Base-by-base conservation (phyloP, 768 basidiomycete species). In the Royoungia palumana region DNA sequence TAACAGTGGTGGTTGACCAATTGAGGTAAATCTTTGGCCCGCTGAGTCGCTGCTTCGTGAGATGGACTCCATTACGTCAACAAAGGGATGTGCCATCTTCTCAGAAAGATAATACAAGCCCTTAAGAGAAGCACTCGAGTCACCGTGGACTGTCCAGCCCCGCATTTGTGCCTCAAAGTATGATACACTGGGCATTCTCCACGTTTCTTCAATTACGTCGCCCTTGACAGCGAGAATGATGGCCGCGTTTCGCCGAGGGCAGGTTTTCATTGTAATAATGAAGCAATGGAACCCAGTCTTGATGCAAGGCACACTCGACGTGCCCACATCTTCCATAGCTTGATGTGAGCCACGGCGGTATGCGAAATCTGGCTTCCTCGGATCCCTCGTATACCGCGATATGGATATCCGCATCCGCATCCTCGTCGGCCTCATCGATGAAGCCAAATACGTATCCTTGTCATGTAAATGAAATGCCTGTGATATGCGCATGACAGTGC, bases 241-340 rank as follows among this genome's bases (percentile, higher is more conserved):
- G 46, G 37, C 32, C 24, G 50, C 44, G 41, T 47, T 53, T 46
- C 41, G 44, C 42, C 40, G n/a, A 51, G 34, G 51, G 60, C 51
- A 60, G 60, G 63, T 36, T 55, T 61, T 64, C 63, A 64, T 63
- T 42, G 35, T 36, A 41, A 14, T 50, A 38, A 62, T 63, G 60
- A 65, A 47, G 38, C 44, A 60, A 63, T 58, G 51, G 63, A 65
- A 60, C 47, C 48, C 30, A 30, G 44, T 41, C 35, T 28, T 47
- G 34, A 53, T 39, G 44, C 48, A 46, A 54, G 54, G 57, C 49
- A 53, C 57, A 32, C 32, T 32, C 32, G 32, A 32, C 36, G 41
- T 41, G 41, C 43, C 35, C 46, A 14, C 55, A 21, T 57, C 61
- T 55, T 53, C 42, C 51, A 48, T 56, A 34, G 48, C 28, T 51